A percentile compares a stretch with the other conserved stretches of the same genome.
Evolutionary conservation across 1,284 basidiomycete species (phyloP).

Genomic region (Rhodotorula sp.): DNA sequence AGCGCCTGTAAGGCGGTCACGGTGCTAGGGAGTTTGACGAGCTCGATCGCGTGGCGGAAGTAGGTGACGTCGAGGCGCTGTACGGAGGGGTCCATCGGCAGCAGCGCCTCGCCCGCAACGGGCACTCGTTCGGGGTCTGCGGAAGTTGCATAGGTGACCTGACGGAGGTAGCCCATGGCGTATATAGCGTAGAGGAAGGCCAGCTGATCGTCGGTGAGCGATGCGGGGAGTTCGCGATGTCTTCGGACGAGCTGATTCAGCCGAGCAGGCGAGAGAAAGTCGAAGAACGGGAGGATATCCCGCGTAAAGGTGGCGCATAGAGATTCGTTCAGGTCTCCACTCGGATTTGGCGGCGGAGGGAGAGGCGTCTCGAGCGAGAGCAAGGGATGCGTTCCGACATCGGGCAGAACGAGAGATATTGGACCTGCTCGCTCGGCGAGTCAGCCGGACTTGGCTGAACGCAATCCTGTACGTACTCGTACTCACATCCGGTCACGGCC

Average conservation of each 20-base stretch:
- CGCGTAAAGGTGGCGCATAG: conserved; percentile 5
- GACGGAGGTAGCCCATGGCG: conserved; percentile 9
- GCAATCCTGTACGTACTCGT: too few relatives aligned
- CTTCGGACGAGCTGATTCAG: conserved; percentile 11
- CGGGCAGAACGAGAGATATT: conserved; percentile 14
- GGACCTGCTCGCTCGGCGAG: neutral
- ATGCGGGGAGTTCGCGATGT: conserved; percentile 1
- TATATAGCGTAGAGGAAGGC: conserved; percentile 13
- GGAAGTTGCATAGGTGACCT: neutral
- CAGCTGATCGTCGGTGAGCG: conserved; percentile 12
- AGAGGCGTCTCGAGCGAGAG: conserved; percentile 3
- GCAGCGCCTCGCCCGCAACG: neutral
- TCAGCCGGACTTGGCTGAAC: neutral
- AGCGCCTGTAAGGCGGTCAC: conserved; percentile 10
- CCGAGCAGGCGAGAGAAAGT: conserved; percentile 5
- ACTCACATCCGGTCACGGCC: conserved; percentile 6
- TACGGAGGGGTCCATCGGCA: neutral
- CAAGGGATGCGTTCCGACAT: conserved; percentile 7
- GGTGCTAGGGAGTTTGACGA: neutral
- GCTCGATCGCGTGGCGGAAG: conserved; percentile 5
- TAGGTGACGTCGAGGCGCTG: conserved; percentile 7
- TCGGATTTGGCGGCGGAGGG: neutral
- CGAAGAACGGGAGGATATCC: conserved; percentile 12
- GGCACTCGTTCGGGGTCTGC: neutral
- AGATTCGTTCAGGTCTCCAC: neutral